A percentile compares a stretch with the other conserved stretches of the same genome.
phyloP scores from a whole-genome alignment of 1,284 basidiomycete species.

The Microbotryum saponariae region DNA sequence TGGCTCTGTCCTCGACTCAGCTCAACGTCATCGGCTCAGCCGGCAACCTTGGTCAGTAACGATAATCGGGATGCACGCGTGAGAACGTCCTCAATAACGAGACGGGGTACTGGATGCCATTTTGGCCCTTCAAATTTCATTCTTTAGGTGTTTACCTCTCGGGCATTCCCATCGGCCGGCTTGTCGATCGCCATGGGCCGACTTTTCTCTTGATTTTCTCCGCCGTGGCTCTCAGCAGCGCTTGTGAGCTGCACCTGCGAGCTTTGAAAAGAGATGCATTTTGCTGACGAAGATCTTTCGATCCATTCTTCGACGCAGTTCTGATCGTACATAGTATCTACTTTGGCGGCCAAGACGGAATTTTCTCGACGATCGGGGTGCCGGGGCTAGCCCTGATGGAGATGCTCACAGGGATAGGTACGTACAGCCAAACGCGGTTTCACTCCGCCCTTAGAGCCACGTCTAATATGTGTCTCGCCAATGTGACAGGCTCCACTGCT shows the following conservation, averaged over 20 bases:
- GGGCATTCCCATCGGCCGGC: constrained; percentile 9
- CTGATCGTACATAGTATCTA: constrained; percentile 38
- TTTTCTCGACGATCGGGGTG: constrained; percentile 29
- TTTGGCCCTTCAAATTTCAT: too few species aligned
- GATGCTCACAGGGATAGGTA: constrained; percentile 17
- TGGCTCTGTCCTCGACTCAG: constrained; percentile 40
- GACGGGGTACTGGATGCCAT: too few species aligned
- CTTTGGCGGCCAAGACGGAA: constrained; percentile 39
- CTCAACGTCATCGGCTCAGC: constrained; percentile 42
- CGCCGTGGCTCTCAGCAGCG: constrained; percentile 11
- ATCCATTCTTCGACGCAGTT: constrained; percentile 33
- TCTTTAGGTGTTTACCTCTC: too few species aligned
- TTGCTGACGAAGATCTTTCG: too few species aligned
- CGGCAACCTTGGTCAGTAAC: constrained; percentile 38
- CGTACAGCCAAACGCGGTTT: neutral
- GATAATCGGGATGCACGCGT: too few species aligned
- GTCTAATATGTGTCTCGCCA: neutral
- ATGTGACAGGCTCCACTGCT: constrained; percentile 19
- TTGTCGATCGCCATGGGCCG: constrained; percentile 23
- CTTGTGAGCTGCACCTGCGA: constrained; percentile 6
- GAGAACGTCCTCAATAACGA: too few species aligned
- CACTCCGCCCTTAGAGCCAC: too few species aligned
- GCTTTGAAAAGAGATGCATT: too few species aligned
- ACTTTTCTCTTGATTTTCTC: constrained; percentile 10
- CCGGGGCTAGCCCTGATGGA: constrained; percentile 12